These are phyloP conservation scores for Bryopsis sp. DNA, from an alignment of 139 green algal species.

Conservation along the genomic window DNA sequence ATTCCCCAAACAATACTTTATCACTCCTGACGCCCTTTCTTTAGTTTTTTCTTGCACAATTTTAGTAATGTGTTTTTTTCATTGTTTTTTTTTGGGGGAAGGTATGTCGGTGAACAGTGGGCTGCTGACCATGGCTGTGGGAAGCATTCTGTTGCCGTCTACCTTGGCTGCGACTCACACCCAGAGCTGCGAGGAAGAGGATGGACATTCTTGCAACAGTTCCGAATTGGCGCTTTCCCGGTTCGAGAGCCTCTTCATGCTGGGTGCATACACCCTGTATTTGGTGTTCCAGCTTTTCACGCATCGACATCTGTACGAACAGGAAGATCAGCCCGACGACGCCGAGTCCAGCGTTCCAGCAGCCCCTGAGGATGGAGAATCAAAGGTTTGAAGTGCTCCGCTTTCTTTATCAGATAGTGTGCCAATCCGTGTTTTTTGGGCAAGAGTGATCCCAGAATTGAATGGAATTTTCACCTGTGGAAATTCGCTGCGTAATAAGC, in stretches of 20 bases:
- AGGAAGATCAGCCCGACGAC: constrained; percentile 2
- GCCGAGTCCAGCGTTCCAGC: no score
- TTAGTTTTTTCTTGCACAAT: no score
- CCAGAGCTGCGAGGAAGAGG: constrained; percentile 1
- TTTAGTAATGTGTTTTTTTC: no score
- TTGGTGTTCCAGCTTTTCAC: constrained; percentile 63
- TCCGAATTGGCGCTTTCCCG: constrained; percentile 28
- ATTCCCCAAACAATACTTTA: no score
- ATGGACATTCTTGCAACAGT: not conserved
- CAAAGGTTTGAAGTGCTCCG: no score
- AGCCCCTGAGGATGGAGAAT: no score
- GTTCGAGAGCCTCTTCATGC: constrained; percentile 55
- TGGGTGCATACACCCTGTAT: constrained; percentile 57
- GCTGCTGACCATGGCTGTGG: constrained; percentile 44
- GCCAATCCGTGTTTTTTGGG: not conserved
- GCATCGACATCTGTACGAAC: constrained; percentile 36
- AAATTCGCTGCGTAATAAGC: no score
- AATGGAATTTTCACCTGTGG: no score
- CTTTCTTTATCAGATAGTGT: not conserved
- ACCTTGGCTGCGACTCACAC: constrained; percentile 47
- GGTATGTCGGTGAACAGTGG: constrained; percentile 45
- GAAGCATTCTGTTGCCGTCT: constrained; percentile 40
- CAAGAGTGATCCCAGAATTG: no score
- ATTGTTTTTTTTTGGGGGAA: no score
- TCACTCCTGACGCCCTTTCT: constrained; percentile 2